Evolutionary conservation across 768 basidiomycete species (phyloP), one percentile per base, ranked within the genome.

Genomic region (Kwoniella heveanensis): DNA sequence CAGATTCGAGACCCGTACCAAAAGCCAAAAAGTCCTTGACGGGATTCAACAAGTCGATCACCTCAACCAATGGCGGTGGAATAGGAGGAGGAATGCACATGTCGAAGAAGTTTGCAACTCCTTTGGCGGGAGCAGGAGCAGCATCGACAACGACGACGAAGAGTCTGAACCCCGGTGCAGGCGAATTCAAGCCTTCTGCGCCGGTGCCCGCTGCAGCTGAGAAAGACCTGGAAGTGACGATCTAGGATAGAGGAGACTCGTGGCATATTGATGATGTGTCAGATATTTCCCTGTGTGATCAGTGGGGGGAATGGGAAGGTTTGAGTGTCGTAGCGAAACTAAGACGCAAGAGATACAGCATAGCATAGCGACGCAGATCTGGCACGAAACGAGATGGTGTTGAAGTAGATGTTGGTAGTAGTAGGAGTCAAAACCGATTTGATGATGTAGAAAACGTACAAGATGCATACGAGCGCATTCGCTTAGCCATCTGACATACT

Each of bases 1-100:
- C 95, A 0, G 87, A 90, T 60, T 68, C 69, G 6, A 25, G 74
- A 44, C 68, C 68, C 6, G 61, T 62, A 22, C 74, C 74, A 2
- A 70, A 60, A 37, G 24, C 54, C 21, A 59, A 59, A n/a, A 60
- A 58, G 58, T 4, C 57, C 27, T 54, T 21, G 32, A 17, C 55
- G 22, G 21, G 25, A 39, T 67, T 52, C 47, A 59, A 59, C 47
- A 60, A 55, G 56, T n/a, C 58, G 13, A n/a, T 29, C 36, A 54
- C 56, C 30, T 37, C 48, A 17, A 61, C n/a, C 8, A 48, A 22
- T 36, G 54, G 15, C 21, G 67, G 65, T 21, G 51, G 51, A 8
- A 52, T 65, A n/a, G 62, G 58, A 19, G 58, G 62, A 44, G 74
- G 70, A 2, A 71, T 69, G 72, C 64, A 68, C 47, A 58, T 64